Percentiles rank a stretch among this genome's conserved stretches.
Evolutionary conservation across 2,329 filamentous ascomycete genomes (phyloP).

Genomic region (Saccharata proteae): DNA sequence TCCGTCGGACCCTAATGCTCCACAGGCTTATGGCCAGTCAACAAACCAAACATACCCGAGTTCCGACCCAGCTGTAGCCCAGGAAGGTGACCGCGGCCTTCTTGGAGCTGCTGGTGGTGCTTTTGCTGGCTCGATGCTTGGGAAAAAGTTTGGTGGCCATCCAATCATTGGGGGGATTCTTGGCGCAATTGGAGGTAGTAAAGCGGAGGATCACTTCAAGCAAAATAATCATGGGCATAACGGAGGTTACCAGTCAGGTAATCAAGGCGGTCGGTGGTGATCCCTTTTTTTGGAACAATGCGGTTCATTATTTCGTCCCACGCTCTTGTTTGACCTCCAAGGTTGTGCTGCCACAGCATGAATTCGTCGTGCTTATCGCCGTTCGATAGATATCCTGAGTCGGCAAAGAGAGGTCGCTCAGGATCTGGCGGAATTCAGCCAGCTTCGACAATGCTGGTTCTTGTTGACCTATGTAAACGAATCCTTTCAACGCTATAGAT

Average conservation of each 20-base stretch:
- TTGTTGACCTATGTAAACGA: too few species aligned
- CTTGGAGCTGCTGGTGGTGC: slow-evolving; percentile 46
- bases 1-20: slow-evolving; percentile 18
- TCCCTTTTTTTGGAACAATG: neutral
- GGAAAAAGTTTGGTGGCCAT: slow-evolving; percentile 44
- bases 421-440: too few species aligned
- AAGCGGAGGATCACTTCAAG: slow-evolving; percentile 43
- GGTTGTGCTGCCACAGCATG: too few species aligned
- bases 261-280: neutral
- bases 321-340: too few species aligned
- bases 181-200: slow-evolving; percentile 44
- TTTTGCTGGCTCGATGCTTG: slow-evolving; percentile 43
- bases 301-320: too few species aligned
- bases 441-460: too few species aligned
- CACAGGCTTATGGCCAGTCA: slow-evolving; percentile 2
- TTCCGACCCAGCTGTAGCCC: slow-evolving; percentile 26
- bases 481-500: too few species aligned
- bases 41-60: slow-evolving; percentile 19
- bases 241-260: neutral
- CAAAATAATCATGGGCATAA: slow-evolving; percentile 20
- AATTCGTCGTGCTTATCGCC: too few species aligned
- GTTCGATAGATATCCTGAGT: too few species aligned
- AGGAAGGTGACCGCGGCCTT: slow-evolving; percentile 45
- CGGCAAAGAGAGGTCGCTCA: too few species aligned
- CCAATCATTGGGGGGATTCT: slow-evolving; percentile 46